phyloP scores from a whole-genome alignment of 257 asterid species.

The Solanum neorickii region DNA sequence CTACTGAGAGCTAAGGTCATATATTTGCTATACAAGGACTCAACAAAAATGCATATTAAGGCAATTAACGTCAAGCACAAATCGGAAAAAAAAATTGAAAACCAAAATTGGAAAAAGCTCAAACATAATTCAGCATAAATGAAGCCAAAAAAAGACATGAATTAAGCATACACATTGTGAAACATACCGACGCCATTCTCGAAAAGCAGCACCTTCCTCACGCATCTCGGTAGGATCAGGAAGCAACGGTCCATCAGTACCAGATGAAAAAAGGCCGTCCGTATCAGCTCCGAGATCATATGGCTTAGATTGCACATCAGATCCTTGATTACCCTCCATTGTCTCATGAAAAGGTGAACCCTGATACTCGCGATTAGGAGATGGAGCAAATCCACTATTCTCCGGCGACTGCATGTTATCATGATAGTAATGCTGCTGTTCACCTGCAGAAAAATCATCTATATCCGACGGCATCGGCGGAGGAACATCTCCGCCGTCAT shows the following conservation, averaged over 20 bases:
- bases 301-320: slow-evolving; percentile 24
- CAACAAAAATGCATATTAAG: neutral
- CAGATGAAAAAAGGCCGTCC: slow-evolving; percentile 46
- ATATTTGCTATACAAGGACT: neutral
- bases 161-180: neutral
- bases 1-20: neutral
- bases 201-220: slow-evolving; percentile 82
- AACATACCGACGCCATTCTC: slow-evolving; percentile 95
- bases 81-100: neutral
- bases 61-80: neutral
- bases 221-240: slow-evolving; percentile 85
- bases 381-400: slow-evolving; percentile 15
- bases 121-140: neutral
- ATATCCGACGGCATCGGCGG: slow-evolving; percentile 1
- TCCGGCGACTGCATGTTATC: slow-evolving; percentile 20
- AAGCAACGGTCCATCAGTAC: slow-evolving; percentile 56
- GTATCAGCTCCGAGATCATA: slow-evolving; percentile 35
- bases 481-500: slow-evolving; percentile 19
- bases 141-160: neutral
- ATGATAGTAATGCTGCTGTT: neutral
- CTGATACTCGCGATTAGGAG: slow-evolving; percentile 1
- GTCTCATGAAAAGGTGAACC: slow-evolving; percentile 17
- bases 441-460: slow-evolving; percentile 24
- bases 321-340: slow-evolving; percentile 1
- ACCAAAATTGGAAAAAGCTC: no score